Evolutionary conservation across 371 early-diverging fungal species (phyloP), one percentile per base, ranked within the genome.

Genomic region (Mortierella sp.): DNA sequence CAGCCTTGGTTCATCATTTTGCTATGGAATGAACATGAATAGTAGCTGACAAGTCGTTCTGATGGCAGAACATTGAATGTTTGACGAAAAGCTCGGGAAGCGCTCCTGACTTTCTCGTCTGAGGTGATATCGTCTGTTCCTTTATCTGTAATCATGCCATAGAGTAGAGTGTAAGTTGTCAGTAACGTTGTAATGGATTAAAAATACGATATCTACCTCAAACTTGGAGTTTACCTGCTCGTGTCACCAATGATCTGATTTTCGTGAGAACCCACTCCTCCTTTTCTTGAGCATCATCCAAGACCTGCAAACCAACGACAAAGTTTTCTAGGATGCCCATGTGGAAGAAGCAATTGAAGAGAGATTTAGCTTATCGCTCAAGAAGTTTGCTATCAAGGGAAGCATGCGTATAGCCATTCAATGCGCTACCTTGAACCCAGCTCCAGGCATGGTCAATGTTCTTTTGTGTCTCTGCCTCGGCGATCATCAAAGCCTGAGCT

Each of bases 1-100:
- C 99, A 99, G 0, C 99, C 99, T 85, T 99, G 99, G 83, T 96
- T 95, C 62, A 93, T 88, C 77, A 96, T 89, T 72, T 94, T 88
- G 62, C 91, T 91, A 74, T 95, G 92, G 77, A 95, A 96, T 0
- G 96, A 94, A 72, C 96, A 95, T 18, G 98, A 95, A 86, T 97
- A 98, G 86, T 96, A 97, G 66, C 93, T 96, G 49, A 98, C 97
- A 62, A 98, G 90, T 57, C 93, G 89, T 80, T 98, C 99, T 1
- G 88, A 88, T 20, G 92, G 87, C 10, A 94, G 89, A 35, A 97
- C 87, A 66, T 92, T 88, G 72, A 98, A 98, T 3, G 94, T 93
- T 77, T 96, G 96, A 37, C 96, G 89, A 88, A 97, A 98, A 26
- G 97, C 92, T 52, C 97, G 87, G 1, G 96, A 90, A 4, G 98